Base-by-base conservation (phyloP, 305 asterid species). In the Rubia peregrina region DNA sequence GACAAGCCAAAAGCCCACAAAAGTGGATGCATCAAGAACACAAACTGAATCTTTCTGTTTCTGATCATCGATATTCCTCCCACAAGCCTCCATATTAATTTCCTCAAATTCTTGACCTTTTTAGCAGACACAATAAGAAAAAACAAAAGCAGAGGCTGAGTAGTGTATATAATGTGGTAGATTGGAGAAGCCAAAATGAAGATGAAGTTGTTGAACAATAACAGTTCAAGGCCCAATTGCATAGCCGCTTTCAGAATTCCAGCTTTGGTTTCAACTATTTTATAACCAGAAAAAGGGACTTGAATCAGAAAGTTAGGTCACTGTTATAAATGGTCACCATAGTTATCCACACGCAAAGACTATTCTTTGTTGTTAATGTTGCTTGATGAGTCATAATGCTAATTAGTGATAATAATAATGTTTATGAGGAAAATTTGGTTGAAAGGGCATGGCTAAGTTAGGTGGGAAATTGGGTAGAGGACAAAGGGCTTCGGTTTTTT, bases 11-110 rank as follows among this genome's bases (percentile, higher is more conserved):
- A 80, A 83, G 24, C 87, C 87, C 24, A 80, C 85, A 70, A 73
- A 83, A 41, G 85, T 74, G 44, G 87, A 83, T 64, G 85, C 87
- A 78, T 83, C 87, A 57, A 80, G 77, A 74, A 83, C 85, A 80
- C 85, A 83, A 74, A 83, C 83, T 17, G 72, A 69, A 14, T 16
- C 71, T 57, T 74, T 53, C 57, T 51, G 57, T 30, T 30, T 30
- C 33, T 30, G 33, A 24, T 72, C 68, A 22, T 40, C 51, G 16
- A 60, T 69, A 38, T 49, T 49, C 46, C 49, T 48, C 49, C 64
- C 67, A 60, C 44, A 46, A 13, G 42, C 72, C 41, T 40, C 44
- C 19, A 38, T 48, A 8, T 46, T 21, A 6, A 16, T 44, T 2
- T 9, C 26, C 44, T 48, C 11, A 51, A 0, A 17, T 33, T 4